Evolutionary conservation across 345 rosid species (phyloP).

Genomic region (Angophora floribunda): DNA sequence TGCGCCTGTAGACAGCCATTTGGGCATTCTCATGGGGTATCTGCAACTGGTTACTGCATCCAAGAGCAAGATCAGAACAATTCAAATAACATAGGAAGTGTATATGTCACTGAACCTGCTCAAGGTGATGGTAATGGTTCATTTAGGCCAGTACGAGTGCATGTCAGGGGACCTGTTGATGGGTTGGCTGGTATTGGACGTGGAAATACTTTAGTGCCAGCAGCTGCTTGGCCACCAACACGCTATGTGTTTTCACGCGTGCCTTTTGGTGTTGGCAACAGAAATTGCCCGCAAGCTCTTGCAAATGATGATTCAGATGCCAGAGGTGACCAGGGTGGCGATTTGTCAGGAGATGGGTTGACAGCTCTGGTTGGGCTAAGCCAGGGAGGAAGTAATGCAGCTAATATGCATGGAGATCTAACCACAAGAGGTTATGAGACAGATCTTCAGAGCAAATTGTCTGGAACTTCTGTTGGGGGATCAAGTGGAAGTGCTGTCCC

Average conservation of each 20-base stretch:
- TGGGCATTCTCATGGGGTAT: slow-evolving; percentile 52
- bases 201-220: slow-evolving; percentile 70
- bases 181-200: slow-evolving; percentile 98
- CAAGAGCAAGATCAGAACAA: slow-evolving; percentile 66
- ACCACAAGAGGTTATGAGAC: slow-evolving; percentile 40
- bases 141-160: slow-evolving; percentile 82
- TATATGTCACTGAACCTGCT: slow-evolving; percentile 56
- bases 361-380: slow-evolving; percentile 83
- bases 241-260: slow-evolving; percentile 90
- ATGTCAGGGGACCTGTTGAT: slow-evolving; percentile 82
- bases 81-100: slow-evolving; percentile 48
- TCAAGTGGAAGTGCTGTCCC: slow-evolving; percentile 40
- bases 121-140: slow-evolving; percentile 68
- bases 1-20: slow-evolving; percentile 84
- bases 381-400: slow-evolving; percentile 51
- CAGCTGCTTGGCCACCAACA: slow-evolving; percentile 83
- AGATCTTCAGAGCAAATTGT: slow-evolving; percentile 26
- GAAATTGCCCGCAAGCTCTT: slow-evolving; percentile 71
- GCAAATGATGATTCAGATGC: slow-evolving; percentile 81
- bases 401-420: slow-evolving; percentile 47
- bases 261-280: slow-evolving; percentile 63
- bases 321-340: slow-evolving; percentile 68
- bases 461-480: slow-evolving; percentile 33
- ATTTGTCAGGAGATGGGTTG: slow-evolving; percentile 77
- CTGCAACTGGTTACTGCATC: slow-evolving; percentile 46